These are phyloP conservation scores for Datisca glomerata DNA, from an alignment of 306 rosid species.

Conservation along the genomic window DNA sequence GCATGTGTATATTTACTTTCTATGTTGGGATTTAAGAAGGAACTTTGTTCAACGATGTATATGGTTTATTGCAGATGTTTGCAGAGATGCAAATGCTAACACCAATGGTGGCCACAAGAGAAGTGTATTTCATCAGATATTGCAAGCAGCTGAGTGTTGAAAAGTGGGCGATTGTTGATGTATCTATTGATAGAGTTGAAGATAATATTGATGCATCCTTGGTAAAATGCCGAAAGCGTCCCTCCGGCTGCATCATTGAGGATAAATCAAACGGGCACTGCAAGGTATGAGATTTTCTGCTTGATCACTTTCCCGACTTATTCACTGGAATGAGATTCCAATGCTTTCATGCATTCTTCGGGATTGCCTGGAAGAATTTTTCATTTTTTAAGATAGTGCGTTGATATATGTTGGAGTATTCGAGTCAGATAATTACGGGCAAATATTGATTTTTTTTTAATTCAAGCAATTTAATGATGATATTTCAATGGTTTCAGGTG, in stretches of 20 bases:
- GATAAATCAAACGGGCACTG: slow-evolving; percentile 93
- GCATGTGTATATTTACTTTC: too few relatives aligned
- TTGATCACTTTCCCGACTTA: not conserved
- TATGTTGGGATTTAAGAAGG: too few relatives aligned
- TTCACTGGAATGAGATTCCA: not conserved
- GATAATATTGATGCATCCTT: slow-evolving; percentile 70
- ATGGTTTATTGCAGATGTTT: slow-evolving; percentile 98
- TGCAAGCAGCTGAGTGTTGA: slow-evolving; percentile 74
- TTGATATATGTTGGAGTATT: too few relatives aligned
- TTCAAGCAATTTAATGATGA: too few relatives aligned
- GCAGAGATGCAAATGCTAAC: slow-evolving; percentile 94
- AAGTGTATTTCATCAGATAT: slow-evolving; percentile 72
- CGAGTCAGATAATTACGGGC: too few relatives aligned
- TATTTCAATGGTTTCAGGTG: slow-evolving; percentile 32
- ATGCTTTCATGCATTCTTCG: too few relatives aligned
- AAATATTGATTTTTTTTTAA: too few relatives aligned
- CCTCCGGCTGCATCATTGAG: slow-evolving; percentile 93
- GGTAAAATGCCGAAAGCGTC: slow-evolving; percentile 83
- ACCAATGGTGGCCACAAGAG: slow-evolving; percentile 87
- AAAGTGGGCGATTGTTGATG: slow-evolving; percentile 86
- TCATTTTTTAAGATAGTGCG: too few relatives aligned
- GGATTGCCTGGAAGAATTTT: too few relatives aligned
- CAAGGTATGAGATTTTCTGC: slow-evolving; percentile 37
- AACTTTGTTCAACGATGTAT: too few relatives aligned
- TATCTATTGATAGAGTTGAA: slow-evolving; percentile 84